Base-by-base conservation (phyloP, 805 yeast genomes). In the Teunomyces gatunensis region DNA sequence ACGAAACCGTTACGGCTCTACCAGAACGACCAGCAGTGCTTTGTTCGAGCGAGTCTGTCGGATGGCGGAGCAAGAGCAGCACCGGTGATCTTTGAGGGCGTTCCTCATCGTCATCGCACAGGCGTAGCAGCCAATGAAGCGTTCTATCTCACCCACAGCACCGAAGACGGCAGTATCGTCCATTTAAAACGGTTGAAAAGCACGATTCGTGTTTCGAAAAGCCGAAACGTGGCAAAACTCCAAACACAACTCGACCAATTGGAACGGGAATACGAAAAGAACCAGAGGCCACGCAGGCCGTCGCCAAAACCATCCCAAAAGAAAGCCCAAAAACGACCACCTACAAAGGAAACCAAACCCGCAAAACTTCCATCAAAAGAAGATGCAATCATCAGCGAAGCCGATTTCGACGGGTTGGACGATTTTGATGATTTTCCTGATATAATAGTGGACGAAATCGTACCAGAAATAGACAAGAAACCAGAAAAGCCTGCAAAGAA, bases 1-100 rank as follows among this genome's bases (percentile, higher is more conserved):
- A 39, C 59, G 3, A 57, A 59, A 43, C 67, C 68, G 4, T 51
- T 71, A 33, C 60, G 54, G 17, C 56, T 73, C 42, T 71, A 67
- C 54, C 71, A 69, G 44, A 61, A 59, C 45, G 64, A 64, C 45
- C 65, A 63, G 39, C 63, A 65, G 42, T 58, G 71, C 39, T 51
- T 71, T 15, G 47, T 72, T 28, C 62, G 65, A 47, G 73, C 73
- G 1, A 53, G 47, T 25, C 59, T 67, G 25, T 52, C 51, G 7
- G 68, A 59, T 3, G 52, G 49, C 4, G 52, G 49, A 13, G 41
- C 51, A 9, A 23, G 28, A 20, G 58, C 54, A 12, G 53, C 53
- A 3, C 62, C 65, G 15, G 60, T 71, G 6, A 57, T 71, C 4
- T 71, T 72, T 46, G 78, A 73, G 51, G 77, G 77, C 2, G 54